Percentiles rank a stretch among this genome's conserved stretches.
phyloP scores from a whole-genome alignment of 129 eudicot genomes.

The Silybum marianum region DNA sequence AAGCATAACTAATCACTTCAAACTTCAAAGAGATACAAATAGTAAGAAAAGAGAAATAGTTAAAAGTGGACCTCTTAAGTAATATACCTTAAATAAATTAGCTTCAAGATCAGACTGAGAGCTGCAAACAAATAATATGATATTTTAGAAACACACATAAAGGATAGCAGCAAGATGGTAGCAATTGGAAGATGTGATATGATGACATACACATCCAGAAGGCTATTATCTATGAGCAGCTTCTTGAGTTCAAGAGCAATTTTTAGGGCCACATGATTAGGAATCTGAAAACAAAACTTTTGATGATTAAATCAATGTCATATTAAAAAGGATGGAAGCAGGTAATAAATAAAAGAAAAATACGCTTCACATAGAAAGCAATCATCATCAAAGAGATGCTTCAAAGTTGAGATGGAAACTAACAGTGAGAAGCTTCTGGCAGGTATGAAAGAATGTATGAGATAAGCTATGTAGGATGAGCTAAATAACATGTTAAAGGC shows the following conservation, averaged over 20 bases:
- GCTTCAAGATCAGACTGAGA: constrained; percentile 97
- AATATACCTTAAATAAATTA: constrained; percentile 82
- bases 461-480: background rate
- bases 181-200: background rate
- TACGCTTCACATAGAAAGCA: background rate
- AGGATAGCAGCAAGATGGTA: constrained; percentile 11
- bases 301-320: constrained; percentile 10
- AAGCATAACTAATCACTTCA: background rate
- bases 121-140: constrained; percentile 54
- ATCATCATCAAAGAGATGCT: background rate
- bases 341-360: background rate
- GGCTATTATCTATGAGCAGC: constrained; percentile 96
- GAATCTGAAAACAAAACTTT: constrained; percentile 60
- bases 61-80: background rate
- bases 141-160: constrained; percentile 10
- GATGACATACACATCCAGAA: constrained; percentile 84
- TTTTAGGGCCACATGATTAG: constrained; percentile 95
- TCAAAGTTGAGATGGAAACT: background rate
- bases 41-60: background rate
- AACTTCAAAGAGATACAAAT: background rate
- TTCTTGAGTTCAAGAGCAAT: constrained; percentile 96
- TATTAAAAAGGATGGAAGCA: constrained; percentile 2
- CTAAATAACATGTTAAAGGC: background rate
- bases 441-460: constrained; percentile 2
- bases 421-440: background rate